Percentiles rank a stretch among this genome's conserved stretches.
Evolutionary conservation across 108 stramenopile species (phyloP).

Genomic region (Aurantiochytrium sp.): DNA sequence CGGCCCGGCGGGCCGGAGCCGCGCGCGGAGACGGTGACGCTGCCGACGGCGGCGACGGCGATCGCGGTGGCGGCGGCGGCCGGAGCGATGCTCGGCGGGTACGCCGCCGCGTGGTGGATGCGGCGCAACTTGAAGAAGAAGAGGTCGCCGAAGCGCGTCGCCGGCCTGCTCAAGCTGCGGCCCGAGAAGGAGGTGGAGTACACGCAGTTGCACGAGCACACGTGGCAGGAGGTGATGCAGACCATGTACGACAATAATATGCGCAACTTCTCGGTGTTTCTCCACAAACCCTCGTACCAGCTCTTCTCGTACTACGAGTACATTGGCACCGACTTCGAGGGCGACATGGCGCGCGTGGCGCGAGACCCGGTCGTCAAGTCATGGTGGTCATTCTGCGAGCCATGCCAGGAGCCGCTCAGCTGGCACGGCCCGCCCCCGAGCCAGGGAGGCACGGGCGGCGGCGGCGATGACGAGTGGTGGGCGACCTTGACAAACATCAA

Average conservation of each 20-base stretch:
- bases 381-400: constrained; percentile 27
- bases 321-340: neutral
- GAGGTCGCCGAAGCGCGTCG: neutral
- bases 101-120: neutral
- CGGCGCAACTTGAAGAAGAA: neutral
- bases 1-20: too few species aligned
- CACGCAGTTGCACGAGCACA: constrained; percentile 18
- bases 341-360: constrained; percentile 15
- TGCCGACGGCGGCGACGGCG: neutral
- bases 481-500: neutral
- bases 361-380: neutral
- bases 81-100: neutral
- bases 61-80: neutral
- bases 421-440: neutral
- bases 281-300: neutral
- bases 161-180: neutral
- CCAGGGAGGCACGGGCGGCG: constrained; percentile 5
- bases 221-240: constrained; percentile 18
- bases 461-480: neutral
- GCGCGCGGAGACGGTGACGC: neutral
- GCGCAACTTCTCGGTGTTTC: neutral
- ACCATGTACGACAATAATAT: neutral
- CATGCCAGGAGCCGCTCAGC: neutral
- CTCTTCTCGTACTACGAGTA: constrained; percentile 27
- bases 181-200: neutral